A percentile compares a stretch with the other conserved stretches of the same genome.
These are phyloP conservation scores for Sphaerulina vaccinii DNA, from an alignment of 2,329 filamentous ascomycete genomes.

Conservation along the genomic window DNA sequence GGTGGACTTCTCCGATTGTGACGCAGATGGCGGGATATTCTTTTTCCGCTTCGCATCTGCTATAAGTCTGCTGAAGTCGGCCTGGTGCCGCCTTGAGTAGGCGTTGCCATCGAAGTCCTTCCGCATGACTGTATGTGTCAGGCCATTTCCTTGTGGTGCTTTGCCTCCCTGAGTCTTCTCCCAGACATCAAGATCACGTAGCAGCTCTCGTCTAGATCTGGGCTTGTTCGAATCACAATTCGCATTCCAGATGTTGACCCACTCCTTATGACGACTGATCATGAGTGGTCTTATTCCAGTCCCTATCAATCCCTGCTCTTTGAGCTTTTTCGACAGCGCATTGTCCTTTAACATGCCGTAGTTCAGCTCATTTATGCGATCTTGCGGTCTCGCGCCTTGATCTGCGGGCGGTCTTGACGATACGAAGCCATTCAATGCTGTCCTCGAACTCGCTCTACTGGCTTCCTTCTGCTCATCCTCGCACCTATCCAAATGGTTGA, in stretches of 20 bases:
- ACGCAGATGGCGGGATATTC: constrained; percentile 25
- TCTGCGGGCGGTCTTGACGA: constrained; percentile 19
- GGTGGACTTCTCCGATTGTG: constrained; percentile 14
- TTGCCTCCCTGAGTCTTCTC: constrained; percentile 75
- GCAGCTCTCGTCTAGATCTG: constrained; percentile 66
- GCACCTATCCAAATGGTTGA: constrained; percentile 74
- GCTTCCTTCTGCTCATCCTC: constrained; percentile 42
- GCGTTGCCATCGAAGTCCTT: constrained; percentile 83
- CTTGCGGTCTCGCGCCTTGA: constrained; percentile 44
- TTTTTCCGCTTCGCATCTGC: constrained; percentile 66
- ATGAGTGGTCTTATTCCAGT: constrained; percentile 68
- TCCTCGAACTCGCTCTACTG: constrained; percentile 24
- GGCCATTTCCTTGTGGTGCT: constrained; percentile 45
- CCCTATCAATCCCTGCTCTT: constrained; percentile 73
- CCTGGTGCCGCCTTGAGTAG: constrained; percentile 71
- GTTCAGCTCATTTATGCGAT: constrained; percentile 75
- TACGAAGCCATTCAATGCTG: constrained; percentile 20
- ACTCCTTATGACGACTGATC: constrained; percentile 82
- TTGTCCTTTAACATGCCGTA: constrained; percentile 84
- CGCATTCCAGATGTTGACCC: constrained; percentile 94
- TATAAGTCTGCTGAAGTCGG: constrained; percentile 77
- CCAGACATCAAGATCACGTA: constrained; percentile 81
- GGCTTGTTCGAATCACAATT: constrained; percentile 84
- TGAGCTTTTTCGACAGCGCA: constrained; percentile 74
- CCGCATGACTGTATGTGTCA: constrained; percentile 61